Percentiles rank a stretch among this genome's conserved stretches.
Conservation (phyloP, 2,329 filamentous ascomycete genomes). For the Monascus ruber region DNA sequence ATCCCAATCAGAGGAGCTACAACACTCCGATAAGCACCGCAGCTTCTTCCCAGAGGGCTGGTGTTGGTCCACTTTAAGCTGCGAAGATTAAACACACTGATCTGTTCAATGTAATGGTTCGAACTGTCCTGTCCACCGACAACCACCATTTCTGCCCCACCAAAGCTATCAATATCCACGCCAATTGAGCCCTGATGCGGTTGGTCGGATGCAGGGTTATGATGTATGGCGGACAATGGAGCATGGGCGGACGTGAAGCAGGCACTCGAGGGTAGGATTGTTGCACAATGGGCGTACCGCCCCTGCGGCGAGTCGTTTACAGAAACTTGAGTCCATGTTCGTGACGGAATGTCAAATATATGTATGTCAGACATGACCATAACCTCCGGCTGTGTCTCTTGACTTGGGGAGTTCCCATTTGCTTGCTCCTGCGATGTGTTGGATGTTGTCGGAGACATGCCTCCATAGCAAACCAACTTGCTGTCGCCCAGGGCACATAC, state of each 20-base stretch:
- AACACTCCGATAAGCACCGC: slow-evolving; percentile 91
- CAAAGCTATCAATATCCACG: slow-evolving; percentile 76
- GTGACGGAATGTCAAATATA: slow-evolving; percentile 76
- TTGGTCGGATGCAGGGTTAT: slow-evolving; percentile 73
- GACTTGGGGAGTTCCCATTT: slow-evolving; percentile 23
- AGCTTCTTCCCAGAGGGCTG: slow-evolving; percentile 75
- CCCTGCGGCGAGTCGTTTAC: slow-evolving; percentile 78
- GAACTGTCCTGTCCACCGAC: slow-evolving; percentile 91
- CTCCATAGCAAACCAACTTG: slow-evolving; percentile 94
- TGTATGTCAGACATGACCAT: slow-evolving; percentile 98
- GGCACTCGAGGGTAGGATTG: slow-evolving; percentile 78
- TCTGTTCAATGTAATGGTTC: slow-evolving; percentile 99
- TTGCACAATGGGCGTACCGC: slow-evolving; percentile 91
- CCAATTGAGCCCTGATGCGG: slow-evolving; percentile 82
- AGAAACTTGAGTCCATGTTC: slow-evolving; percentile 73
- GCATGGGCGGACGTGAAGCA: slow-evolving; percentile 76
- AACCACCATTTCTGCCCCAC: slow-evolving; percentile 93
- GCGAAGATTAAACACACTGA: slow-evolving; percentile 92
- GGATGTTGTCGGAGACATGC: slow-evolving; percentile 73
- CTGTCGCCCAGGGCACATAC: slow-evolving; percentile 88
- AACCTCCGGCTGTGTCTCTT: slow-evolving; percentile 69
- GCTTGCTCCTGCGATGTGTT: slow-evolving; percentile 34
- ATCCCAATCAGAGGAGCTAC: slow-evolving; percentile 61
- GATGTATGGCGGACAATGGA: slow-evolving; percentile 73
- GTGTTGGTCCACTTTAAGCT: slow-evolving; percentile 94